Evolutionary conservation across 345 rosid species (phyloP).

Genomic region (Luvunga scandens): DNA sequence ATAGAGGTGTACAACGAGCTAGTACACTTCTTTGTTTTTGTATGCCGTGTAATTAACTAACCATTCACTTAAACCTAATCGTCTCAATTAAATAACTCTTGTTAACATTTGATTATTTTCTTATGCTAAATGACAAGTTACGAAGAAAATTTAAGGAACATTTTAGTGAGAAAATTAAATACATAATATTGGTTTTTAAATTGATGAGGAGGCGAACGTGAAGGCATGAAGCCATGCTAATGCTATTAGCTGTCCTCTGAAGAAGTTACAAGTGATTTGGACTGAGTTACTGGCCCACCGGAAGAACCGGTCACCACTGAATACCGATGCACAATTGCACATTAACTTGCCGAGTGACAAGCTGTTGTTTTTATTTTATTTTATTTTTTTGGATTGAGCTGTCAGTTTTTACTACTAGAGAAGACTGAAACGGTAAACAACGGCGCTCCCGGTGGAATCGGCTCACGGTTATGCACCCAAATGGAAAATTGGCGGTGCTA

Average conservation of each 20-base stretch:
- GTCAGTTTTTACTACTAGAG: too few relatives aligned
- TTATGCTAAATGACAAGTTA: too few relatives aligned
- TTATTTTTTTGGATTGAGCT: too few relatives aligned
- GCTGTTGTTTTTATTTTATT: too few relatives aligned
- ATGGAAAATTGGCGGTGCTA: background rate
- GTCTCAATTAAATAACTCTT: too few relatives aligned
- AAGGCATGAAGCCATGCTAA: constrained; percentile 2
- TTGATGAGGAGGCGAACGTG: constrained; percentile 12
- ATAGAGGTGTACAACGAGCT: too few relatives aligned
- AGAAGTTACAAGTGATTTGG: background rate
- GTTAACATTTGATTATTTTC: too few relatives aligned
- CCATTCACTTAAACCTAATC: too few relatives aligned
- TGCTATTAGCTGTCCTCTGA: constrained; percentile 18
- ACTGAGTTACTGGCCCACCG: constrained; percentile 13
- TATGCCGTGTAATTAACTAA: too few relatives aligned
- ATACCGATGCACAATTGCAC: too few relatives aligned
- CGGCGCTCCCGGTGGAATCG: constrained; percentile 13
- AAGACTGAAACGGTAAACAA: background rate
- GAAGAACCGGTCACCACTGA: constrained; percentile 22
- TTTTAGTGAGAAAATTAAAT: background rate
- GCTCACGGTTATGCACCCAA: background rate
- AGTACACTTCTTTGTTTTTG: too few relatives aligned
- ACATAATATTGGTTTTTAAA: background rate
- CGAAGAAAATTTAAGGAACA: background rate
- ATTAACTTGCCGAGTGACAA: too few relatives aligned